Evolutionary conservation across 306 rosid species (phyloP).

Genomic region (Sesbania bispinosa): DNA sequence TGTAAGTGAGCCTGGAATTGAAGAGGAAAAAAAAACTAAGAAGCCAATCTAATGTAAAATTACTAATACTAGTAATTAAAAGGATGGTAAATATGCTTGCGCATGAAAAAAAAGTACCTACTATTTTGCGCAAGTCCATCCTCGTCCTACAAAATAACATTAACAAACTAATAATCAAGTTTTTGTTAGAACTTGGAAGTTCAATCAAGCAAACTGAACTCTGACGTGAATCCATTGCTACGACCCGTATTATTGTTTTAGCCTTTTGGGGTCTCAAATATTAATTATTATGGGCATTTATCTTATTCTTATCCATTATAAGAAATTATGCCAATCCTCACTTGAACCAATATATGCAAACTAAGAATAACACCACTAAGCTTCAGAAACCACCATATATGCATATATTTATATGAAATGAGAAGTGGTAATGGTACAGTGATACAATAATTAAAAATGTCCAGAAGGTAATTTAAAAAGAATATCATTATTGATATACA

Average conservation of each 20-base stretch:
- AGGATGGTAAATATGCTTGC: conserved; percentile 18
- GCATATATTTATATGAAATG: not conserved
- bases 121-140: conserved; percentile 58
- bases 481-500: not conserved
- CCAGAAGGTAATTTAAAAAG: not conserved
- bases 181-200: conserved; percentile 3
- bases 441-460: not conserved
- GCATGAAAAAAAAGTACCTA: conserved; percentile 56
- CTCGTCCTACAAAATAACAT: conserved; percentile 66
- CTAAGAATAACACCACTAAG: too few relatives aligned
- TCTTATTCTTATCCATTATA: not conserved
- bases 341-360: conserved; percentile 19
- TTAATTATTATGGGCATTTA: conserved; percentile 9
- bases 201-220: conserved; percentile 12
- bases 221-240: conserved; percentile 10
- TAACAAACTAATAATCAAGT: conserved; percentile 21
- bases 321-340: conserved; percentile 18
- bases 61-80: not conserved
- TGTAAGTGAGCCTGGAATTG: conserved; percentile 88
- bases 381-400: conserved; percentile 9
- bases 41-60: conserved; percentile 23
- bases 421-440: conserved; percentile 3
- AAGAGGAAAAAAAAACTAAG: conserved; percentile 33
- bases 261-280: not conserved
- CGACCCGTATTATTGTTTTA: not conserved